A percentile compares a stretch with the other conserved stretches of the same genome.
These are phyloP conservation scores for Epichloe festucae DNA, from an alignment of 2,329 filamentous ascomycete species.

Conservation along the genomic window DNA sequence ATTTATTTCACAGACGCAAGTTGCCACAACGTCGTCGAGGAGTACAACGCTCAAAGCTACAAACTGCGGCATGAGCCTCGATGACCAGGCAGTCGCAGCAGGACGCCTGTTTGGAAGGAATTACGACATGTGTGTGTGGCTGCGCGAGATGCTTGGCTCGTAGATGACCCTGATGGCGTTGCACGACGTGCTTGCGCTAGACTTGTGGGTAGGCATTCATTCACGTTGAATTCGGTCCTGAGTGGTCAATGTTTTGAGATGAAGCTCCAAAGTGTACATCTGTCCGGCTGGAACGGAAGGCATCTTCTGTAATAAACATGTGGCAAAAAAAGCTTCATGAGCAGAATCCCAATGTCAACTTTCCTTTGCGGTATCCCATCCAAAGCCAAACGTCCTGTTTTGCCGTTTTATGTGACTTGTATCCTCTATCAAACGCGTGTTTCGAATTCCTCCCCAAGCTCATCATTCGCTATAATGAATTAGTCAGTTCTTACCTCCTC, in stretches of 20 bases:
- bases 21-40: no score
- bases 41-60: no score
- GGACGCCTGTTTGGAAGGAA: no score
- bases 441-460: not conserved
- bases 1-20: no score
- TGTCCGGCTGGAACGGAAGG: no score
- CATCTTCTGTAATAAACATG: not conserved
- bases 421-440: not conserved
- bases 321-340: not conserved
- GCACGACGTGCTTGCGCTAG: no score
- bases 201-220: no score
- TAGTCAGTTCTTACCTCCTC: constrained; percentile 2
- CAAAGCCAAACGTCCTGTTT: not conserved
- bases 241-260: not conserved
- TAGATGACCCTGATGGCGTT: no score
- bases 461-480: not conserved
- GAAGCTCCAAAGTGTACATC: not conserved
- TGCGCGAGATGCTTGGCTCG: no score
- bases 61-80: no score
- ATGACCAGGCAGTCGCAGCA: no score
- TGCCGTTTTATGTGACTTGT: not conserved
- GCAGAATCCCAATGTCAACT: not conserved
- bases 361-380: not conserved
- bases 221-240: not conserved
- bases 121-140: no score